Evolutionary conservation across 345 rosid genomes (phyloP), one percentile per base, ranked within the genome.

Genomic region (Salix brachista): DNA sequence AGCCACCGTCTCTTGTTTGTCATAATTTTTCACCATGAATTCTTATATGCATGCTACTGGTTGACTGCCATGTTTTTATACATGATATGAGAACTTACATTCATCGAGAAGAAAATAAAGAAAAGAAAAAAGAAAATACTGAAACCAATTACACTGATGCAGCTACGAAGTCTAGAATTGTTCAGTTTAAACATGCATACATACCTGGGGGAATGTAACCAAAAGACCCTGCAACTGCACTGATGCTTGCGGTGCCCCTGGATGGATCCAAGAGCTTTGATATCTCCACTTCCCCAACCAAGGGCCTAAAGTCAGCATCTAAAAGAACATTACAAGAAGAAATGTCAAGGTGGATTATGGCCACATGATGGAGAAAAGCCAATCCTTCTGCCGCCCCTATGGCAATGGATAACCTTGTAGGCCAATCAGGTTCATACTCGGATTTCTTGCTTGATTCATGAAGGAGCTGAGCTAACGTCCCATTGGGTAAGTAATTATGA

Each of bases 401-500:
- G 41, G 81, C 84, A 56, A 82, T 75, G 37, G 81, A 78, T 44
- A 82, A 39, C 70, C 84, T 78, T 5, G 65, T 78, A 16, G 84
- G 84, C 84, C 84, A 82, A 72, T 82, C 84, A 1, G 98, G 96
- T 84, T 84, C 78, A 56, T 93, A 90, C 12, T 91, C 93, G 0
- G 91, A 44, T 75, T 83, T 82, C 91, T 93, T 89, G 76, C 87
- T 73, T 19, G 87, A 79, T 72, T 91, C 96, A 30, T 93, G 99
- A 72, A 96, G 89, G 67, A 96, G 89, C 86, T 91, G 94, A 67
- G 90, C 83, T 48, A 96, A 80, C 32, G 90, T 91, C 78, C 99
- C 98, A 72, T 93, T 93, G 14, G 98, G 89, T 50, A 91, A 80
- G 85, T 90, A 87, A 71, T 87, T 84, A 85, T 96, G 98, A 80